Evolutionary conservation across 1,284 basidiomycete species (phyloP).

Genomic region (Apiotrichum sp.): DNA sequence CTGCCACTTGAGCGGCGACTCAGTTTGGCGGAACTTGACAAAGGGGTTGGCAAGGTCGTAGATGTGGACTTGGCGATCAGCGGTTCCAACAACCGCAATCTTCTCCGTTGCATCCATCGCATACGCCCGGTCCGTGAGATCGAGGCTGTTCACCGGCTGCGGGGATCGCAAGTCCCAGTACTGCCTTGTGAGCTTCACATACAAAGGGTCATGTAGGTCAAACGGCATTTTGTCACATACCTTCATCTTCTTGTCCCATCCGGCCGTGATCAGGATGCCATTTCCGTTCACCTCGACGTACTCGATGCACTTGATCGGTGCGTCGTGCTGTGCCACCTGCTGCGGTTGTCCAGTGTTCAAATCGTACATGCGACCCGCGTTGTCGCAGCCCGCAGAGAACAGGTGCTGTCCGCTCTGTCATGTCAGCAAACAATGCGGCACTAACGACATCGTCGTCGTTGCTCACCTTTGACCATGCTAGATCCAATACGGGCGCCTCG

Average conservation of each 20-base stretch:
- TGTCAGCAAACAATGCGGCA: neutral
- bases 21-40: slow-evolving; percentile 50
- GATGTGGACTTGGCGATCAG: slow-evolving; percentile 66
- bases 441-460: no score
- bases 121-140: slow-evolving; percentile 87
- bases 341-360: slow-evolving; percentile 60
- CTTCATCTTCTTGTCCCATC: slow-evolving; percentile 88
- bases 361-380: slow-evolving; percentile 74
- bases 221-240: slow-evolving; percentile 42
- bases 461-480: slow-evolving; percentile 67
- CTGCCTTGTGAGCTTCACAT: slow-evolving; percentile 46
- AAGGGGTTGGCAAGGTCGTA: slow-evolving; percentile 70
- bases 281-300: slow-evolving; percentile 59
- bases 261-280: slow-evolving; percentile 69
- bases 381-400: slow-evolving; percentile 80
- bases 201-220: no score
- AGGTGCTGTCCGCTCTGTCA: slow-evolving; percentile 67
- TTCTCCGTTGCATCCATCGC: slow-evolving; percentile 41
- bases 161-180: slow-evolving; percentile 84
- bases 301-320: slow-evolving; percentile 66
- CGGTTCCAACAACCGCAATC: slow-evolving; percentile 85
- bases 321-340: slow-evolving; percentile 78
- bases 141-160: slow-evolving; percentile 66
- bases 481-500: slow-evolving; percentile 71
- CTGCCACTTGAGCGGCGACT: slow-evolving; percentile 88